These are phyloP conservation scores for Keithomyces neogunnii DNA, from an alignment of 2,329 filamentous ascomycete species.

Conservation along the genomic window DNA sequence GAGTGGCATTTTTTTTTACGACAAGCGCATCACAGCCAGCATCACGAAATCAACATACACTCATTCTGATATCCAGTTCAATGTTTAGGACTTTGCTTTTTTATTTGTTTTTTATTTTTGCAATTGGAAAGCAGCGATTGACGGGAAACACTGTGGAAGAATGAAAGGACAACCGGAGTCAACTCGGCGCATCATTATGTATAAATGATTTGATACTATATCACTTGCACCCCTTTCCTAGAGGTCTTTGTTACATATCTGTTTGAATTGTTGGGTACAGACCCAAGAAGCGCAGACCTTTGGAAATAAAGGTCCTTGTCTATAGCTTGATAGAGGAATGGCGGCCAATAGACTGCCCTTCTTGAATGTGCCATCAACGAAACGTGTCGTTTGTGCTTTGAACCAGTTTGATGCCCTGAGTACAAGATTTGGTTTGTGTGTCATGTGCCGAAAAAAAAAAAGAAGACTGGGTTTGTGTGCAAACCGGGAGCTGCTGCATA, in stretches of 20 bases:
- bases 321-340: constrained; percentile 17
- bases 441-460: no score
- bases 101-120: not conserved
- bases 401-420: no score
- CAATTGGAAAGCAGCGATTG: constrained; percentile 11
- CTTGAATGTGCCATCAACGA: not conserved
- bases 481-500: no score
- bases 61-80: not conserved
- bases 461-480: no score
- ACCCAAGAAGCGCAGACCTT: not conserved
- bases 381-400: no score
- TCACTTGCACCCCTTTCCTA: constrained; percentile 1
- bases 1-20: not conserved
- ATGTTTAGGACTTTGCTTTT: constrained; percentile 1
- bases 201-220: constrained; percentile 10
- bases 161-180: constrained; percentile 14
- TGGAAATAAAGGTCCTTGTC: constrained; percentile 6
- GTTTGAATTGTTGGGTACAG: not conserved
- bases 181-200: constrained; percentile 17
- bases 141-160: constrained; percentile 13
- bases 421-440: no score
- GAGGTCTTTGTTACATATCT: constrained; percentile 3
- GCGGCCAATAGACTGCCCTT: constrained; percentile 3
- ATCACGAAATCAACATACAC: not conserved
- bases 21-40: not conserved